Evolutionary conservation across 129 eudicot genomes (phyloP).

Genomic region (Arctium minus): DNA sequence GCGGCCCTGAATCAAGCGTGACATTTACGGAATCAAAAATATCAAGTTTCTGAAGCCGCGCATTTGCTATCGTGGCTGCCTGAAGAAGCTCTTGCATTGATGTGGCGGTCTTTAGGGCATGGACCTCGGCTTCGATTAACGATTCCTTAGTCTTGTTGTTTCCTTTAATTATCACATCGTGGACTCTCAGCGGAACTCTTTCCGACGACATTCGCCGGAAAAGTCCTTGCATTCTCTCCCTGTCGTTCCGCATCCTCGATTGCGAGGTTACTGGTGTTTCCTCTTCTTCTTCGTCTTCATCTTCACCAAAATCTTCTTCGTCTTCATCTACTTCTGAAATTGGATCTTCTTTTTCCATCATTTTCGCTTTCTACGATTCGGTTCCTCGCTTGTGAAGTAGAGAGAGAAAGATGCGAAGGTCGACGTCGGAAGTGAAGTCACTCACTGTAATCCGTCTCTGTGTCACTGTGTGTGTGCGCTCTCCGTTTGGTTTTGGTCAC

Average conservation of each 20-base stretch:
- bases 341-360: constrained; percentile 20
- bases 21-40: constrained; percentile 71
- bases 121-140: constrained; percentile 62
- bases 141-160: constrained; percentile 69
- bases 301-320: constrained; percentile 35
- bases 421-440: constrained; percentile 1
- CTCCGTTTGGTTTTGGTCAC: neutral
- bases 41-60: constrained; percentile 55
- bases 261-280: constrained; percentile 16
- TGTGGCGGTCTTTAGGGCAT: constrained; percentile 39
- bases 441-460: neutral
- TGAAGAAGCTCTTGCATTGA: constrained; percentile 68
- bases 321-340: constrained; percentile 31
- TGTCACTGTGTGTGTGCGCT: neutral
- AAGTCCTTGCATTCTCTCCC: constrained; percentile 37
- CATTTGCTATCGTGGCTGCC: constrained; percentile 58
- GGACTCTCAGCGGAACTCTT: constrained; percentile 63
- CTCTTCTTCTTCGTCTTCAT: constrained; percentile 38
- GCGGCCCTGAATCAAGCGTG: constrained; percentile 79
- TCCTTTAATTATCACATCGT: constrained; percentile 81
- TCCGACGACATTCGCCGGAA: constrained; percentile 51
- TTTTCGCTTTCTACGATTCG: constrained; percentile 7
- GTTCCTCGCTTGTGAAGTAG: neutral
- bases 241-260: constrained; percentile 21
- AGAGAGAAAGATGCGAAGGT: neutral